Conservation (phyloP, 805 yeast species). For the Allodekkera sacchari region DNA sequence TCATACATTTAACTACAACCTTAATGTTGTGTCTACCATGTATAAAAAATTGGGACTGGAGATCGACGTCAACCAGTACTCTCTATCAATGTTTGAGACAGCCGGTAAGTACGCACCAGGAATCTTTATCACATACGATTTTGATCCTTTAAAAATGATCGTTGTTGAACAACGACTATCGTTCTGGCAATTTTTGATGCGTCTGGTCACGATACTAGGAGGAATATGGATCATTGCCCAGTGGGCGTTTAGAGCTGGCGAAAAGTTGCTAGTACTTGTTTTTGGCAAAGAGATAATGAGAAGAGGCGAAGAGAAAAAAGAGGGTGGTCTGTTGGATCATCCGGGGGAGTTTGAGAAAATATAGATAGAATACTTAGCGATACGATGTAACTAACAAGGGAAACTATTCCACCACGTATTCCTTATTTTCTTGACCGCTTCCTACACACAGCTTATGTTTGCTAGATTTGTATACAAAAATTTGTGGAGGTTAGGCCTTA, state of each 20-base stretch:
- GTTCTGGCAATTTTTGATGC: slow-evolving; percentile 68
- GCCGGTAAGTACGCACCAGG: slow-evolving; percentile 49
- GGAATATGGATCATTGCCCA: slow-evolving; percentile 67
- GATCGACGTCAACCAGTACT: slow-evolving; percentile 80
- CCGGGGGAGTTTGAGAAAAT: slow-evolving; percentile 21
- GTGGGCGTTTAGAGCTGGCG: slow-evolving; percentile 54
- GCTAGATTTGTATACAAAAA: no score
- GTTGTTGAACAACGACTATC: slow-evolving; percentile 67
- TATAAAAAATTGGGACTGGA: slow-evolving; percentile 63
- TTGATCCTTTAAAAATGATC: slow-evolving; percentile 74
- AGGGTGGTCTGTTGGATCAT: slow-evolving; percentile 22
- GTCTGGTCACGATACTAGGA: slow-evolving; percentile 74
- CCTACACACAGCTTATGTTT: background rate
- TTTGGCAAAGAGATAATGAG: slow-evolving; percentile 52
- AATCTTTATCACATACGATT: slow-evolving; percentile 73
- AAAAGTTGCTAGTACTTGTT: slow-evolving; percentile 38
- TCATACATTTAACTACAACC: slow-evolving; percentile 53
- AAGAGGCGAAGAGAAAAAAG: slow-evolving; percentile 38
- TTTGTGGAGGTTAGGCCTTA: no score
- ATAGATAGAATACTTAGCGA: slow-evolving; percentile 4
- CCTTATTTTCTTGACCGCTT: background rate
- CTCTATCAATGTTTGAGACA: slow-evolving; percentile 42
- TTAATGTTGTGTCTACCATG: slow-evolving; percentile 78
- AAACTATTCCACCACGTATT: background rate
- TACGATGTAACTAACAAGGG: no score